Base-by-base conservation (phyloP, 78 protist genomes). In the Dictyostelium capitatum region DNA sequence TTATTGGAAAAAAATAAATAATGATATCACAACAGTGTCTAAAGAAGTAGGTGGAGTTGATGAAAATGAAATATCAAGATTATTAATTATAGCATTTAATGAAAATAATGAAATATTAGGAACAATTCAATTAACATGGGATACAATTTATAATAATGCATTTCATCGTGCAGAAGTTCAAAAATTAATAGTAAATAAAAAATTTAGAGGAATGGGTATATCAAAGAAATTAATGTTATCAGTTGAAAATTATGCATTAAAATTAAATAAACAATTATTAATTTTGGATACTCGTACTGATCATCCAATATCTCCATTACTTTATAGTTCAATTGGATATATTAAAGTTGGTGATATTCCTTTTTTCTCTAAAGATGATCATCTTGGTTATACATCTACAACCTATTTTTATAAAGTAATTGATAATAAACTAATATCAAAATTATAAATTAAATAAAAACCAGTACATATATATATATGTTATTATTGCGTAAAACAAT, bases 81-180 rank as follows among this genome's bases (percentile, higher is more conserved):
- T 32, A 11, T 30, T 67, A 67, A 30, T 67, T 12, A 17, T 67
- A 30, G 41, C 25, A 30, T 67, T 20, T 12, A 67, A 32, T 32
- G 48, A 12, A 11, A n/a, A 57, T 11, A 64, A 64, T 64, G 32
- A 11, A 67, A 32, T 67, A 15, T 32, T 47, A 15, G 75, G 75
- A 6, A 67, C 75, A 32, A 43, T 67, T 67, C 75, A 67, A 15
- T 67, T 67, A 17, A 14, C 75, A 67, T 67, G 75, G 75, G 48
- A 32, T 67, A 32, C 75, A 4, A 10, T 10, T 11, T 67, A 32
- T 32, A 67, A 25, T 4, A 67, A 67, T 32, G 6, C n/a, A 30
- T 32, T 32, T 32, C 75, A 67, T 32, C 43, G 75, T 32, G 75
- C 75, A 14, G 75, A 67, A 5, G 75, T 67, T 67, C 75, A 67